A percentile compares a stretch with the other conserved stretches of the same genome.
Evolutionary conservation across 768 basidiomycete genomes (phyloP).

Genomic region (Amanita jacksonii): DNA sequence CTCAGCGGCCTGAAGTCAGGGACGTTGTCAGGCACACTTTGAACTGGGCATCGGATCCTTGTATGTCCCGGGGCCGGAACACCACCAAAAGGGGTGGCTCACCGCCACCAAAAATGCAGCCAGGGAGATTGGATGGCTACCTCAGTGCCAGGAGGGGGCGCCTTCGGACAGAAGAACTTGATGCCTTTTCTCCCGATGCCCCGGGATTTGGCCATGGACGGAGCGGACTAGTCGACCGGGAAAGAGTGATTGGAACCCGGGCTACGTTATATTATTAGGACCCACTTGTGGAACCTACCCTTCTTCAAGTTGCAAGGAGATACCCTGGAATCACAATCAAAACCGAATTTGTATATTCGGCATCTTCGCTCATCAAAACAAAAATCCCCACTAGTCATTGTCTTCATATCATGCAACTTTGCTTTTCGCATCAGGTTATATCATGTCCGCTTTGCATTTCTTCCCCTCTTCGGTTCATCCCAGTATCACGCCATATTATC

Average conservation of each 20-base stretch:
- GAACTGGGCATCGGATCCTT: slow-evolving; percentile 36
- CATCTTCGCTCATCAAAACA: background rate
- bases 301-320: slow-evolving; percentile 1
- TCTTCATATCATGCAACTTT: slow-evolving; percentile 2
- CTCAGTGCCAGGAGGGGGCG: slow-evolving; percentile 38
- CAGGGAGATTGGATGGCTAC: slow-evolving; percentile 19
- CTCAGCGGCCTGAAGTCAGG: slow-evolving; percentile 2
- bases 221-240: slow-evolving; percentile 47
- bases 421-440: background rate
- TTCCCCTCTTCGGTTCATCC: background rate
- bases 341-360: slow-evolving; percentile 2
- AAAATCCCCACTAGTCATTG: background rate
- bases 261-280: slow-evolving; percentile 6
- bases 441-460: background rate
- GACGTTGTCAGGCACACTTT: slow-evolving; percentile 30
- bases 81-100: slow-evolving; percentile 47
- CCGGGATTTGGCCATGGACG: slow-evolving; percentile 59
- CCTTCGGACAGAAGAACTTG: slow-evolving; percentile 43
- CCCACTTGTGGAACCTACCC: background rate
- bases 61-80: slow-evolving; percentile 38
- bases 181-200: slow-evolving; percentile 34
- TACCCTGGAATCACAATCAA: background rate
- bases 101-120: slow-evolving; percentile 40
- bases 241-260: slow-evolving; percentile 16
- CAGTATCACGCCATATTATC: slow-evolving; percentile 3